Percentiles rank a stretch among this genome's conserved stretches.
Conservation (phyloP, 805 yeast species). For the Schwanniomyces sp. region DNA sequence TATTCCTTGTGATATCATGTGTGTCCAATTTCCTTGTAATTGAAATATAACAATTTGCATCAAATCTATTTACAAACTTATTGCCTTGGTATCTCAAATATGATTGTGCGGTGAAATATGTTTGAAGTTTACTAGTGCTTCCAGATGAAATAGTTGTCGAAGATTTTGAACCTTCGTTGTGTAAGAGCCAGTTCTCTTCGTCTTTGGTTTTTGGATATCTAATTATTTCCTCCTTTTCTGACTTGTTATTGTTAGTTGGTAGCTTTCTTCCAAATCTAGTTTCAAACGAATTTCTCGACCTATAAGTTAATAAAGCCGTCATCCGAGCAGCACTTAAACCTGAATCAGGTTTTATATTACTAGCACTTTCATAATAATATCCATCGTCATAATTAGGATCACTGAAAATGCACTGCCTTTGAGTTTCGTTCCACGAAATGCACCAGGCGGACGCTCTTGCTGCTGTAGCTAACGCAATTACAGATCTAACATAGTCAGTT, state of each 20-base stretch:
- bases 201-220: conserved; percentile 48
- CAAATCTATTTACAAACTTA: conserved; percentile 86
- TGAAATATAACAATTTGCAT: conserved; percentile 94
- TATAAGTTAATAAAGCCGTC: conserved; percentile 91
- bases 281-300: conserved; percentile 91
- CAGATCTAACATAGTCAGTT: conserved; percentile 60
- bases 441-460: conserved; percentile 98
- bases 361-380: conserved; percentile 66
- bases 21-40: conserved; percentile 93
- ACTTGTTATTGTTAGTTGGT: conserved; percentile 16
- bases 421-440: conserved; percentile 98
- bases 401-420: conserved; percentile 91
- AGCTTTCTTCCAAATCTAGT: conserved; percentile 82
- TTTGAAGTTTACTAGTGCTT: conserved; percentile 39
- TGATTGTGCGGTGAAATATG: conserved; percentile 91
- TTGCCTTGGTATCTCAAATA: conserved; percentile 92
- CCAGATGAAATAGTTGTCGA: conserved; percentile 6
- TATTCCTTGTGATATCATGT: conserved; percentile 86
- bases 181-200: conserved; percentile 80
- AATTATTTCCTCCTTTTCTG: conserved; percentile 20
- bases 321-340: conserved; percentile 97
- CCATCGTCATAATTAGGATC: conserved; percentile 95
- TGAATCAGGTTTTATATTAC: conserved; percentile 63
- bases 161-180: conserved; percentile 73
- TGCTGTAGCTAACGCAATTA: conserved; percentile 87